These are phyloP conservation scores for Suillus subalutaceus DNA, from an alignment of 768 basidiomycete genomes.

Conservation along the genomic window DNA sequence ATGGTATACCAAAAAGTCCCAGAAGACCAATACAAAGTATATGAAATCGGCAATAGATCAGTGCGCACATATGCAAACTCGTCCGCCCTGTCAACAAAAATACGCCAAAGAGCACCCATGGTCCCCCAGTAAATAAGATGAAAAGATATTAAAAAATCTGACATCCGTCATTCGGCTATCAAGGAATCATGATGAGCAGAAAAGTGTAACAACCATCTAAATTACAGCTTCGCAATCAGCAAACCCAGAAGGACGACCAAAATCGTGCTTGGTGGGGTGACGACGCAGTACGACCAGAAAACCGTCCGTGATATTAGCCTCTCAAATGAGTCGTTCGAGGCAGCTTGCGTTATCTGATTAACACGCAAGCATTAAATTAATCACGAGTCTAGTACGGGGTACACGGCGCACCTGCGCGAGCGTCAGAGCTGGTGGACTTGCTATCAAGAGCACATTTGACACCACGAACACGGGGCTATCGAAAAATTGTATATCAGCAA, in stretches of 20 bases:
- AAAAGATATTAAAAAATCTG: not conserved
- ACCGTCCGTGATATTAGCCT: constrained; percentile 88
- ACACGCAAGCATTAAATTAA: constrained; percentile 9
- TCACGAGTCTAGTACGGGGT: not conserved
- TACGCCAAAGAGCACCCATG: not conserved
- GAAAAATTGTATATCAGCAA: constrained; percentile 7
- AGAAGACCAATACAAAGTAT: not conserved
- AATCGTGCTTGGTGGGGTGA: constrained; percentile 87
- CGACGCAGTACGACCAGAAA: constrained; percentile 88
- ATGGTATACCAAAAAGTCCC: not conserved
- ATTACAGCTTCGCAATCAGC: constrained; percentile 54
- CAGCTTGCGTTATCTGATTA: constrained; percentile 80
- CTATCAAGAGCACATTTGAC: constrained; percentile 79
- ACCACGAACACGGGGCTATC: constrained; percentile 85
- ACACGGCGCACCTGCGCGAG: constrained; percentile 55
- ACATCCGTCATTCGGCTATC: not conserved
- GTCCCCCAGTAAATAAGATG: not conserved
- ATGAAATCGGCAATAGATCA: not conserved
- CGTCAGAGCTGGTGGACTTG: constrained; percentile 80
- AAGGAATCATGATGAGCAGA: not conserved
- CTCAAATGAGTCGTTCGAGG: constrained; percentile 85
- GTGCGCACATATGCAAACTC: not conserved
- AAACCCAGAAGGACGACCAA: constrained; percentile 77
- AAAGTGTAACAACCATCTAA: not conserved
- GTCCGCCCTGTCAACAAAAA: not conserved